phyloP scores from a whole-genome alignment of 1,284 basidiomycete genomes.

The Stygiomarasmius scandens region DNA sequence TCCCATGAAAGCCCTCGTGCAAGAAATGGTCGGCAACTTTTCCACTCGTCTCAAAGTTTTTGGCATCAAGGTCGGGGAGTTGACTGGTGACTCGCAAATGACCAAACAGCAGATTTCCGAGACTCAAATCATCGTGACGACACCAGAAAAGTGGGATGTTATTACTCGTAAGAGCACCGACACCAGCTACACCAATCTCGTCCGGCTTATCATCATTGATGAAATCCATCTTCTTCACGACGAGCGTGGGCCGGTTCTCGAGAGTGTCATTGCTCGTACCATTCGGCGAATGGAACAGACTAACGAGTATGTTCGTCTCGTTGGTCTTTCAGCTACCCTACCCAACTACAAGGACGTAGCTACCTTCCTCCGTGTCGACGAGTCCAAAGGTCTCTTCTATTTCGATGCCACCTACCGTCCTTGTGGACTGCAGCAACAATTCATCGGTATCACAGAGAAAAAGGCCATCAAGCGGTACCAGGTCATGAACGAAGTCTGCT shows the following conservation, averaged over 20 bases:
- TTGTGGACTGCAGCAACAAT: conserved; percentile 95
- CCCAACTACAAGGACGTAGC: conserved; percentile 99
- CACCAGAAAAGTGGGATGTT: conserved; percentile 99
- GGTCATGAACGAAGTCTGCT: conserved; percentile 98
- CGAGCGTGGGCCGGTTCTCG: conserved; percentile 96
- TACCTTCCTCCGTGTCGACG: conserved; percentile 94
- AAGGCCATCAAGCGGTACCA: conserved; percentile 99
- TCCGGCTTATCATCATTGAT: conserved; percentile 96
- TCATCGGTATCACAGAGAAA: conserved; percentile 98
- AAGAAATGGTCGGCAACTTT: conserved; percentile 97
- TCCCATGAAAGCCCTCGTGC: conserved; percentile 98
- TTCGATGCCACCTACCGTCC: conserved; percentile 95
- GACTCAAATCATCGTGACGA: conserved; percentile 98
- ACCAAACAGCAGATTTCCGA: conserved; percentile 98
- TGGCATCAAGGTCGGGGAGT: conserved; percentile 90
- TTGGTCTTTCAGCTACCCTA: conserved; percentile 95
- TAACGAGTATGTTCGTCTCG: conserved; percentile 88
- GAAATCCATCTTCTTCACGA: conserved; percentile 98
- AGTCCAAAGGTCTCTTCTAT: conserved; percentile 92
- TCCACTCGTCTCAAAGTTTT: conserved; percentile 79
- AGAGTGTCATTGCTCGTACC: conserved; percentile 90
- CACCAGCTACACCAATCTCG: conserved; percentile 96
- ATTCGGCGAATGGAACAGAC: conserved; percentile 97
- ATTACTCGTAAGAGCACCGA: conserved; percentile 98
- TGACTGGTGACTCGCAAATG: conserved; percentile 97